Base-by-base conservation (phyloP, 371 early-diverging fungal genomes). In the Mucor velutinosus region DNA sequence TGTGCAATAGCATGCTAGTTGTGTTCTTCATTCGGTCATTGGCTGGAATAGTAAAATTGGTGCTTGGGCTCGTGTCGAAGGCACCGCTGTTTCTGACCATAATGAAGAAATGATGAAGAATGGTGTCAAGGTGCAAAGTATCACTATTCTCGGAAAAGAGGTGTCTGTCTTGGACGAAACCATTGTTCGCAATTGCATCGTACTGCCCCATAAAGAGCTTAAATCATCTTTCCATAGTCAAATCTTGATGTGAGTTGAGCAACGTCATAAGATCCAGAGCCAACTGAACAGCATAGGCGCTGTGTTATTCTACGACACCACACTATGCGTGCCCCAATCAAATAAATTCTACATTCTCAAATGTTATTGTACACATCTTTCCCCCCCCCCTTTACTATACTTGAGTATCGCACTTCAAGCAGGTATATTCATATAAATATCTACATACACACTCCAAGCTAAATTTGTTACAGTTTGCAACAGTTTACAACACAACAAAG, bases 1-100 rank as follows among this genome's bases (percentile, higher is more conserved):
- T 49, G 1, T 43, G 7, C 8, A 19, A 61, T 72, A 83, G 81
- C 69, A 67, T 51, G 81, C 92, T 64, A 83, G 92, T 41, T 93
- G 94, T 72, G 84, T 99, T 51, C 79, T 96, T 45, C 91, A 97
- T 70, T 89, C 97, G 19, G 93, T 99, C 60, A 89, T 99, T 66
- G 99, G 99, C 37, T 97, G 98, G 98, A 92, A 93, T 69, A 90
- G 92, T 67, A 93, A 92, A 73, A 88, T 98, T 71, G 99, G 98
- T 45, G 81, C 86, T 65, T 98, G 99, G 99, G 82, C 92, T 33
- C 93, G 97, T 63, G 90, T 98, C 17, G 97, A 97, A 80, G 98
- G 98, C 8, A 89, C 91, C 10, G 92, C 94, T 14, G 80, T 84
- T 32, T 81, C 84, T 55, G 79, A 87, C 41, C 80, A 87, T 61